Conservation (phyloP, 257 asterid genomes). For the Linaria vulgaris region DNA sequence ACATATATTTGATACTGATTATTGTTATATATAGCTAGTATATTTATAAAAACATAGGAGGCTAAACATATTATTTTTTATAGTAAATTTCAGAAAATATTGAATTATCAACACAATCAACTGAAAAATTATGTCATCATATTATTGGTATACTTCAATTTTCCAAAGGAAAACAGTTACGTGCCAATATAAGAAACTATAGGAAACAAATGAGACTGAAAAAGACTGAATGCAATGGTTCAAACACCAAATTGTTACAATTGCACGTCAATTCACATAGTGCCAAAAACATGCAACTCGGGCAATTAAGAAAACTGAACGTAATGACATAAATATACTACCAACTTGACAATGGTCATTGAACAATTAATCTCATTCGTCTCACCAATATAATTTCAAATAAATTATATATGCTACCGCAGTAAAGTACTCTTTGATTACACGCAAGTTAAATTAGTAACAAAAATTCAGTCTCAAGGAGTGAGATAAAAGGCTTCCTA, state of each 20-base stretch:
- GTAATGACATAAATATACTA: background rate
- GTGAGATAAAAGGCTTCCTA: background rate
- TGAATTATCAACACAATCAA: too few species aligned
- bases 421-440: background rate
- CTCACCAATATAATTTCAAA: background rate
- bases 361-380: background rate
- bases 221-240: slow-evolving; percentile 1
- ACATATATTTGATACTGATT: too few species aligned
- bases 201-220: background rate
- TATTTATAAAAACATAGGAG: too few species aligned
- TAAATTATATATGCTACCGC: background rate
- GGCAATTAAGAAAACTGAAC: background rate
- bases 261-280: background rate
- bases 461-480: background rate
- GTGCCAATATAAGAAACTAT: too few species aligned
- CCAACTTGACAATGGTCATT: background rate
- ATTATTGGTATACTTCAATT: too few species aligned
- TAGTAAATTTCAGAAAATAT: too few species aligned
- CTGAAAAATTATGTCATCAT: too few species aligned
- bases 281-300: slow-evolving; percentile 6
- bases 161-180: too few species aligned
- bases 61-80: too few species aligned
- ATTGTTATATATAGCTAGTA: too few species aligned
- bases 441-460: background rate
- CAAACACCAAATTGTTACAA: background rate